A percentile compares a stretch with the other conserved stretches of the same genome.
These are phyloP conservation scores for Ramichloridium luteum DNA, from an alignment of 2,329 filamentous ascomycete genomes.

Conservation along the genomic window DNA sequence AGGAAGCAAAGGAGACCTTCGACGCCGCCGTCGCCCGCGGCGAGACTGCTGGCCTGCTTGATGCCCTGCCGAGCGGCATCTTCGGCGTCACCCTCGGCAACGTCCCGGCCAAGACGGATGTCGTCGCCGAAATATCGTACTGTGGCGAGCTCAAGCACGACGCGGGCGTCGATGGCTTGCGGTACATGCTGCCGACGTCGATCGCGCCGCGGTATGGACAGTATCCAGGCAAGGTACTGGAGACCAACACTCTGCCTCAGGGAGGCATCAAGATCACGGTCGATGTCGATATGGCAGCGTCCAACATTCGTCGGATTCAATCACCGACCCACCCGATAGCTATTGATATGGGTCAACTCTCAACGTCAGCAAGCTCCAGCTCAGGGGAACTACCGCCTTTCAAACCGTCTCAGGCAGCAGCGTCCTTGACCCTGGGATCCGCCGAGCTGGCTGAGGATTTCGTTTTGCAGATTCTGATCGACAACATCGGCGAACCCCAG, in stretches of 20 bases:
- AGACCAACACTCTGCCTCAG: slow-evolving; percentile 14
- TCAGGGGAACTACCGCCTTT: slow-evolving; percentile 28
- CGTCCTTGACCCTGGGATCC: slow-evolving; percentile 43
- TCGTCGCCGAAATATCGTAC: slow-evolving; percentile 52
- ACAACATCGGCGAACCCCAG: slow-evolving; percentile 47
- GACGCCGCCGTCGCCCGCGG: slow-evolving; percentile 45
- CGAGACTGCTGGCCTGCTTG: slow-evolving; percentile 52
- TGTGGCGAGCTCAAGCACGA: slow-evolving; percentile 63
- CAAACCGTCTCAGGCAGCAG: slow-evolving; percentile 48
- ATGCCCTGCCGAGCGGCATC: slow-evolving; percentile 52
- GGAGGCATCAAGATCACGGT: slow-evolving; percentile 43
- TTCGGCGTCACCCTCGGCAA: slow-evolving; percentile 59
- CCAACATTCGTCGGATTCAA: slow-evolving; percentile 48
- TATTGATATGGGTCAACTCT: slow-evolving; percentile 50
- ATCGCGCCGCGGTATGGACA: slow-evolving; percentile 56
- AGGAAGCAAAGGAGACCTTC: slow-evolving; percentile 49
- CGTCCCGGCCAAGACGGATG: slow-evolving; percentile 44
- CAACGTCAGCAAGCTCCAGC: slow-evolving; percentile 27
- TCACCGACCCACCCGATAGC: slow-evolving; percentile 58
- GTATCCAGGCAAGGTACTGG: slow-evolving; percentile 29
- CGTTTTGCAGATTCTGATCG: slow-evolving; percentile 50
- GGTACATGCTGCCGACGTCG: slow-evolving; percentile 55
- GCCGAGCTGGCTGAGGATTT: slow-evolving; percentile 52
- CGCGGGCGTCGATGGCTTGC: slow-evolving; percentile 52
- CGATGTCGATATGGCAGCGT: slow-evolving; percentile 46